Base-by-base conservation (phyloP, 257 asterid genomes). In the Osmanthus fragrans region DNA sequence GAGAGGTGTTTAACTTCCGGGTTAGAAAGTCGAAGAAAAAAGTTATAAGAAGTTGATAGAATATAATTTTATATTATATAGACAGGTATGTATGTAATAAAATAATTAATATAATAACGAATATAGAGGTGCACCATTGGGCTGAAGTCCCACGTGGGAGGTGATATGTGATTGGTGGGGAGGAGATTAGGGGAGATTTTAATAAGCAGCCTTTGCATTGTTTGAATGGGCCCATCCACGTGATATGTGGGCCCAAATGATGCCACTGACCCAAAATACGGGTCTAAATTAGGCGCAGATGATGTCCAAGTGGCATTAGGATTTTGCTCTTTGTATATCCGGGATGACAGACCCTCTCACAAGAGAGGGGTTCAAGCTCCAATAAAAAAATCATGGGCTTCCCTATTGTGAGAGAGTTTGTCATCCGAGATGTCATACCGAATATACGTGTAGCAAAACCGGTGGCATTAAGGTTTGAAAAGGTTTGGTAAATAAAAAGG, bases 121-220 rank as follows among this genome's bases (percentile, higher is more conserved):
- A 63, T 2, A 63, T 25, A 15, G 75, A 9, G 33, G n/a, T 32
- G 75, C 8, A 63, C 84, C n/a, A n/a, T 80, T 79, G 89, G 94
- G 85, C 81, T 6, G 37, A n/a, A 81, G 80, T 63, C 90, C 94
- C 97, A 91, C 94, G 98, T 93, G 98, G 92, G 89, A 76, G 73
- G 39, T 58, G 74, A 58, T 27, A 16, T 40, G 32, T 87, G 91
- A 91, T 91, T 93, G 98, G 98, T 75, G 74, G 90, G 27, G 92
- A 89, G 83, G 80, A 78, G 98, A 93, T 93, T 88, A 87, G 87
- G 76, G 81, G 6, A 76, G 92, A 90, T 89, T 87, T 79, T 83
- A 66, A 27, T 81, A 79, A 69, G 58, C 71, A 72, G 32, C 68
- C 73, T 37, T 15, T n/a, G 40, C 54, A n/a, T 76, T 36, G 40